These are phyloP conservation scores for Coemansia sp. DNA, from an alignment of 192 early-diverging fungal genomes.

Conservation along the genomic window DNA sequence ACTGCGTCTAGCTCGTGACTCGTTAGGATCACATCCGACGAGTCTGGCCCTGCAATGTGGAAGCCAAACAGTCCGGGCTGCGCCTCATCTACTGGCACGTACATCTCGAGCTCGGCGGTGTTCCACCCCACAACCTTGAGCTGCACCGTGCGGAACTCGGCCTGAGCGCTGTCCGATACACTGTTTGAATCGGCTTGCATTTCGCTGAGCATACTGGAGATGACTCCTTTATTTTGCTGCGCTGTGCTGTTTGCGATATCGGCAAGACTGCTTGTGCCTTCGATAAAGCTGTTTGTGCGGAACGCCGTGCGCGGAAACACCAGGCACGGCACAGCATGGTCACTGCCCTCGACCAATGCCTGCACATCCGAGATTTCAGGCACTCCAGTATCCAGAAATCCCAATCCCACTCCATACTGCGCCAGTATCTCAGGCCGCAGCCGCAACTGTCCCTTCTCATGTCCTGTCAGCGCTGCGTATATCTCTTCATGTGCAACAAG, in stretches of 20 bases:
- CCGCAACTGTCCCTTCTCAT: conserved; percentile 33
- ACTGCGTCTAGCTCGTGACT: conserved; percentile 66
- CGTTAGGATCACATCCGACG: conserved; percentile 57
- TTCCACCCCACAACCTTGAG: conserved; percentile 54
- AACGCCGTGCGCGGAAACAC: conserved; percentile 56
- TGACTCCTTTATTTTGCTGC: background rate
- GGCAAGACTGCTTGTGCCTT: background rate
- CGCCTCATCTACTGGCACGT: conserved; percentile 55
- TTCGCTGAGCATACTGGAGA: conserved; percentile 27
- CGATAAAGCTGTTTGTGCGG: conserved; percentile 56
- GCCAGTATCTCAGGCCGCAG: conserved; percentile 42
- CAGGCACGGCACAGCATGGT: conserved; percentile 34
- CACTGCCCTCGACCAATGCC: conserved; percentile 29
- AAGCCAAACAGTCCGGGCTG: conserved; percentile 65
- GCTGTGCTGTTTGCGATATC: background rate
- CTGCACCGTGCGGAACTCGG: conserved; percentile 46
- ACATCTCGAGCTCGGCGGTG: conserved; percentile 50
- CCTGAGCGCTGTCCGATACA: background rate
- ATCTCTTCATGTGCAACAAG: conserved; percentile 45
- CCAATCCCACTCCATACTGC: conserved; percentile 56
- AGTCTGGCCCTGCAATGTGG: conserved; percentile 51
- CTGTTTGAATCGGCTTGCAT: background rate
- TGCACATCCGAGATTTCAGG: conserved; percentile 32
- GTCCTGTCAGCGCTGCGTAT: conserved; percentile 39
- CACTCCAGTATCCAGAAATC: conserved; percentile 33